Base-by-base conservation (phyloP, 176 grass and related monocot species). In the Guadua angustifolia region DNA sequence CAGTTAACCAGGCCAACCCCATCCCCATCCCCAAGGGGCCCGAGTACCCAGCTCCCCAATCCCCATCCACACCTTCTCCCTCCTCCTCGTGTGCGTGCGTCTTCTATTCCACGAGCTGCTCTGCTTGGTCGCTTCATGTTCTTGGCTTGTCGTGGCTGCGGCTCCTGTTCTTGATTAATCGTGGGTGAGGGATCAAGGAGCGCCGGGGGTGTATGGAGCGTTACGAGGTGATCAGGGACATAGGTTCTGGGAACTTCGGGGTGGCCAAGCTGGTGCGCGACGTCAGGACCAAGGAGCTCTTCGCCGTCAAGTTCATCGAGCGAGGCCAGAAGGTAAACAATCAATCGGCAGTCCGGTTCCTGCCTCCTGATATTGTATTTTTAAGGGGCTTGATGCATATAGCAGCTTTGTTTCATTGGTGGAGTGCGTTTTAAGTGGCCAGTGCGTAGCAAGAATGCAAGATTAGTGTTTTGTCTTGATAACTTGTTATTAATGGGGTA, bases 291-390 rank as follows among this genome's bases (percentile, higher is more conserved):
- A 90, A 93, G 73, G 92, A 94, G 21, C 90, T 93, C 35, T 94
- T 88, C 86, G 95, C 95, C 75, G 90, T 94, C 73, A 97, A 97
- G 90, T 88, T 86, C 82, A 94, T 97, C 74, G 92, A 94, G 88
- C 84, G 95, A 86, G 95, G 92, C 0, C 86, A 88, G 5, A 97
- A 93, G 95, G 95, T 97, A 70, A 15, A 44, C 43, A 44, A 47
- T 11, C 19, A 5, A 7, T 18, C n/a, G 3, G 25, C 18, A 18
- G 19, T 29, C 40, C 17, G 45, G 14, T 71, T 47, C 22, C 12
- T 1, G 17, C 9, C 21, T n/a, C 1, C 5, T 22, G 47, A 47
- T 50, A 18, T 86, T 77, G 26, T 25, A 59, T 18, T 83, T 18
- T 76, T 38, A 38, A 59, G 4, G 40, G 58, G 6, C 13, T 6